Base-by-base conservation (phyloP, 2,329 filamentous ascomycete species). In the Pseudonectria foliicola region DNA sequence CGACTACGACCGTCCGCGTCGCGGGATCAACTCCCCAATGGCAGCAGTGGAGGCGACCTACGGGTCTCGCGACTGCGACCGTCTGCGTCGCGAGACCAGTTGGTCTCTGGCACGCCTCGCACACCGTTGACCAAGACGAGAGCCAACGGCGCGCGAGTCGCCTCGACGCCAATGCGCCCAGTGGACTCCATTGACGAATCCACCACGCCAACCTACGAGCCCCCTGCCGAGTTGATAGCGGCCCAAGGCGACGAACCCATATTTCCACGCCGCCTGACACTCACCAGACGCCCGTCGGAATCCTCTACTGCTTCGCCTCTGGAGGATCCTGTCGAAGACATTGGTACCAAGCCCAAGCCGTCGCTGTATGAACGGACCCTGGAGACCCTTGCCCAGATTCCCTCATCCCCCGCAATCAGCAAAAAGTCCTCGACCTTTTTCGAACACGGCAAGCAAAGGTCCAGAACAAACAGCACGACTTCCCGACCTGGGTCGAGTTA, bases 341-440 rank as follows among this genome's bases (percentile, higher is more conserved):
- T n/a, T n/a, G n/a, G n/a, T n/a, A n/a, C n/a, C 15, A 58, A 59
- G 23, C 53, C 62, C 2, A 54, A 63, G 34, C 68, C 74, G 33
- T 89, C 85, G 0, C 67, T 95, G 4, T 79, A 83, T 1, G 89
- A 95, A 49, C 72, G 90, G 38, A 93, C 89, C 1, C 80, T 94
- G 27, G 86, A 94, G 56, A 94, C 86, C 0, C 65, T 95, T 6
- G 74, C 87, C 3, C 75, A 79, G 30, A 66, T 95, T 21, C 85
- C 88, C 0, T 78, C 85, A 0, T 92, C 88, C 1, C 88, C 89
- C 4, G 76, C 75, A 1, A 59, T 83, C 29, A 75, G 71, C 34
- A 76, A 77, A 39, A 76, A 79, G 35, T 67, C 73, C 7, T 86
- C 85, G 0, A 78, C 75, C 36, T 88, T 94, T 57, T 92, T 85